phyloP scores from a whole-genome alignment of 1,139 yeast genomes.

The Candida sp. region DNA sequence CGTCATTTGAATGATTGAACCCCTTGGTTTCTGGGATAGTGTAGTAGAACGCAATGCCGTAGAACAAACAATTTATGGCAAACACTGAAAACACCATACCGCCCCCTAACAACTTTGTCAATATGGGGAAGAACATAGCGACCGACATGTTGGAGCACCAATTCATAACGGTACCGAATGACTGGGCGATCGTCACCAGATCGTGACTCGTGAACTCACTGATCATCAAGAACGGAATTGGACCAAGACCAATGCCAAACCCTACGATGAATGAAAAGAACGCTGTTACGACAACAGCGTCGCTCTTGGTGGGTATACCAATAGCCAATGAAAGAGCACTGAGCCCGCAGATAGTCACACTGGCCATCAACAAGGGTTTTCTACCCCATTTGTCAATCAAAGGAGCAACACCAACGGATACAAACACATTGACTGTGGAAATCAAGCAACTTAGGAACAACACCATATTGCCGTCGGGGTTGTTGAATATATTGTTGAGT shows the following conservation, averaged over 20 bases:
- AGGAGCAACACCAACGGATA: slow-evolving; percentile 34
- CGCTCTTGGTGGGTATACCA: slow-evolving; percentile 51
- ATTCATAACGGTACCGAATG: slow-evolving; percentile 84
- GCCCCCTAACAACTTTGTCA: slow-evolving; percentile 28
- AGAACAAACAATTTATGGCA: slow-evolving; percentile 23
- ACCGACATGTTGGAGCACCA: slow-evolving; percentile 85
- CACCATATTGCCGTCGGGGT: slow-evolving; percentile 26
- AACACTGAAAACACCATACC: slow-evolving; percentile 36
- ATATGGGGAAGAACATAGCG: slow-evolving; percentile 73
- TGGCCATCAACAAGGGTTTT: slow-evolving; percentile 63
- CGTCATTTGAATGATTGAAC: slow-evolving; percentile 26
- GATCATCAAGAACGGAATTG: slow-evolving; percentile 84
- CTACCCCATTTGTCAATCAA: slow-evolving; percentile 62
- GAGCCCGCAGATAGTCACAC: slow-evolving; percentile 67
- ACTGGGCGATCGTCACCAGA: slow-evolving; percentile 82
- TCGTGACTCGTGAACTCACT: slow-evolving; percentile 79
- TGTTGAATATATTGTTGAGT: slow-evolving; percentile 23
- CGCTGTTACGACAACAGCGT: slow-evolving; percentile 55
- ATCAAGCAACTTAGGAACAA: slow-evolving; percentile 34
- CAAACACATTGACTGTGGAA: slow-evolving; percentile 33
- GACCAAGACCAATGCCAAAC: slow-evolving; percentile 89
- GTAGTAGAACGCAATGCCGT: slow-evolving; percentile 21
- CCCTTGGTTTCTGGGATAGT: slow-evolving; percentile 42
- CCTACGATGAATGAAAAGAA: slow-evolving; percentile 73
- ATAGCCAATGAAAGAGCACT: slow-evolving; percentile 62